phyloP scores from a whole-genome alignment of 1,284 basidiomycete genomes.

The Apiotrichum domesticum region DNA sequence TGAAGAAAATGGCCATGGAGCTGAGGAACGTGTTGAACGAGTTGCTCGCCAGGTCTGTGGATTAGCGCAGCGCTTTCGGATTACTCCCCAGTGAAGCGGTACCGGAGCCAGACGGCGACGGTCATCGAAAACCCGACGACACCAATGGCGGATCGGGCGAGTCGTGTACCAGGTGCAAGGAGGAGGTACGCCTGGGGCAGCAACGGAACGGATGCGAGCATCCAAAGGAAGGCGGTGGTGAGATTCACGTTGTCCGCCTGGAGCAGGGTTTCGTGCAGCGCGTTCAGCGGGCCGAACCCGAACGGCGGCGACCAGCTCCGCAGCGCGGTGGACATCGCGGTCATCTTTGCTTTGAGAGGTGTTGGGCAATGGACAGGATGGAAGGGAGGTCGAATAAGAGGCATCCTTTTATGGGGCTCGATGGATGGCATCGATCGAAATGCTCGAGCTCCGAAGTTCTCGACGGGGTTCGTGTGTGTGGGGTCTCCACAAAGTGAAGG shows the following conservation, averaged over 20 bases:
- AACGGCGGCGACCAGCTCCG: not conserved
- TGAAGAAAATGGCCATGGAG: conserved; percentile 22
- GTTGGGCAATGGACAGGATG: too few relatives aligned
- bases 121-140: conserved; percentile 18
- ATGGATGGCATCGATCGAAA: too few relatives aligned
- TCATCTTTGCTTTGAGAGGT: too few relatives aligned
- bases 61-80: not conserved
- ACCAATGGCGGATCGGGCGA: conserved; percentile 16
- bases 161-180: conserved; percentile 19
- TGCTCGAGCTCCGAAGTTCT: too few relatives aligned
- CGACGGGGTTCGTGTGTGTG: too few relatives aligned
- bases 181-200: conserved; percentile 23
- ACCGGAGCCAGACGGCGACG: conserved; percentile 9
- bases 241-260: not conserved
- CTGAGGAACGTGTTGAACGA: conserved; percentile 27
- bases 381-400: too few relatives aligned
- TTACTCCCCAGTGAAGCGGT: conserved; percentile 25
- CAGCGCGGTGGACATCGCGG: too few relatives aligned
- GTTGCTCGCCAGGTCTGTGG: conserved; percentile 23
- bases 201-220: conserved; percentile 10
- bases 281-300: not conserved
- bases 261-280: not conserved
- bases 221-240: not conserved
- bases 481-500: too few relatives aligned
- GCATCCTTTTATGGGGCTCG: too few relatives aligned